These are phyloP conservation scores for Pulveroboletus sp. DNA, from an alignment of 768 basidiomycete genomes.

Conservation along the genomic window DNA sequence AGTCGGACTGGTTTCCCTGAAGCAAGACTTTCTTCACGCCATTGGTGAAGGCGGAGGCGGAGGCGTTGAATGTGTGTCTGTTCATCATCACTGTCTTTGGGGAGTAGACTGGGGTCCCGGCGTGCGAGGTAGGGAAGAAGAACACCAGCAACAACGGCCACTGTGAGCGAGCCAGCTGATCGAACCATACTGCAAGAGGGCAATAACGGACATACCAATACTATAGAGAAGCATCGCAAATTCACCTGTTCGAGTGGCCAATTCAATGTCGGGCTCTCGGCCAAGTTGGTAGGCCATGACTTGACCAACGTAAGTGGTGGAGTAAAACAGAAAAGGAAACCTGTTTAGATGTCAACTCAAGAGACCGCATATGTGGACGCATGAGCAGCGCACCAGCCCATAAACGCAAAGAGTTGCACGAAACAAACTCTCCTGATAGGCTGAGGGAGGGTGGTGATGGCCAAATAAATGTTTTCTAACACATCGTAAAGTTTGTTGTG, in stretches of 20 bases:
- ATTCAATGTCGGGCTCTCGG: slow-evolving; percentile 73
- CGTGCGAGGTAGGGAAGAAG: slow-evolving; percentile 78
- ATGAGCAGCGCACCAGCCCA: slow-evolving; percentile 73
- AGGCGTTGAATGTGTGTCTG: slow-evolving; percentile 73
- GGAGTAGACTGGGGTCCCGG: slow-evolving; percentile 78
- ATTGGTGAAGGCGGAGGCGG: slow-evolving; percentile 66
- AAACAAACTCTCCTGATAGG: slow-evolving; percentile 88
- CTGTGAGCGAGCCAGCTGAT: slow-evolving; percentile 36
- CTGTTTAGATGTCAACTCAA: slow-evolving; percentile 32
- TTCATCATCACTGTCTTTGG: slow-evolving; percentile 63
- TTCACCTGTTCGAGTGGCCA: slow-evolving; percentile 83
- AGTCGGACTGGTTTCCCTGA: slow-evolving; percentile 73
- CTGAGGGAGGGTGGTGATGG: slow-evolving; percentile 73
- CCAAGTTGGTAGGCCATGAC: slow-evolving; percentile 82
- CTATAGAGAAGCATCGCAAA: slow-evolving; percentile 90
- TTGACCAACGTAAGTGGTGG: slow-evolving; percentile 93
- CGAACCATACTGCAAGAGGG: not conserved
- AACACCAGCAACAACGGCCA: slow-evolving; percentile 81
- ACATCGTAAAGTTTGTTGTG: slow-evolving; percentile 66
- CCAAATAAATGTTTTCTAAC: slow-evolving; percentile 72
- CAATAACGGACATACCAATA: slow-evolving; percentile 52
- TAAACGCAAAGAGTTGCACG: slow-evolving; percentile 93
- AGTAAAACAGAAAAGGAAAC: slow-evolving; percentile 96
- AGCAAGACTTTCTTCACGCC: slow-evolving; percentile 82
- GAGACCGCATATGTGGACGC: slow-evolving; percentile 1